Base-by-base conservation (phyloP, 2,329 filamentous ascomycete species). In the Diplodia intermedia region DNA sequence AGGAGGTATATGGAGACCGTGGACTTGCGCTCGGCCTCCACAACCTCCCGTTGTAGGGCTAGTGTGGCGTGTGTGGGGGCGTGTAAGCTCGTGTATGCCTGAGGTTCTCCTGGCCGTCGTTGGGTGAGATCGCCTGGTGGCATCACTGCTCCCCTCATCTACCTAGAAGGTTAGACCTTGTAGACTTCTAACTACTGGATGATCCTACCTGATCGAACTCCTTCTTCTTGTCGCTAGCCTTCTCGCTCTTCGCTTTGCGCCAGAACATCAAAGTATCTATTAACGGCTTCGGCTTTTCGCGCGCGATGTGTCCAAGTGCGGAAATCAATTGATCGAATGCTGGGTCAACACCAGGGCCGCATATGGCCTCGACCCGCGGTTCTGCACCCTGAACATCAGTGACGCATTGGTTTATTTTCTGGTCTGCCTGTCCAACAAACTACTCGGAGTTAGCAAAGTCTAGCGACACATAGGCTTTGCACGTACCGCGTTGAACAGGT, bases 231-330 rank as follows among this genome's bases (percentile, higher is more conserved):
- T 73, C 75, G 54, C 79, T 78, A 33, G 94, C 93, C 26, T 91
- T 89, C 79, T 98, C 94, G 71, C 93, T 97, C 82, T 98, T 98
- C 71, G 89, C 92, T 79, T 97, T 98, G 67, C 95, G 89, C 95
- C 95, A 99, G 38, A 97, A 86, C 92, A 99, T 99, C 78, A 99
- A 93, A 23, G 92, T 94, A 79, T 99, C 95, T 74, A 99, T 97
- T 63, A 99, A 82, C 5, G 93, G 92, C 77, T 97, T 98, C 5
- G 96, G 96, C 76, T 96, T 97, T 72, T 94, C 91, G 69, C 93
- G 91, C 65, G 94, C 93, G 75, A 99, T 97, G 77, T 98, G 94
- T 3, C 95, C 95, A 49, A 99, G 85, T 18, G 96, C 95, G 33
- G 90, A 89, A 71, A 99, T 96, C 74, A 97, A 88, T 80, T 98